Evolutionary conservation across 306 rosid species (phyloP), one percentile per base, ranked within the genome.

Genomic region (Fragaria vesca): DNA sequence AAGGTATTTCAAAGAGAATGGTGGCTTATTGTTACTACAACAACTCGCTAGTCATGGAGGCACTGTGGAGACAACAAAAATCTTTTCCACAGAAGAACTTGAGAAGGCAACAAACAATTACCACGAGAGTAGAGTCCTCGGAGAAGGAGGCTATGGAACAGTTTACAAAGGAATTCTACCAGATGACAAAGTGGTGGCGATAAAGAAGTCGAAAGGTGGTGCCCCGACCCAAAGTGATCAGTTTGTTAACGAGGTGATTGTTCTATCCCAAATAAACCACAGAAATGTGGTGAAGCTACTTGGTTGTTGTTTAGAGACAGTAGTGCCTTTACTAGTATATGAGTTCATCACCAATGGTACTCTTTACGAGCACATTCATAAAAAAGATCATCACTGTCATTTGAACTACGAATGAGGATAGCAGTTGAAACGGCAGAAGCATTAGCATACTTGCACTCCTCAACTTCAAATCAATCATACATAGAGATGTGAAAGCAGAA

Each of bases 91-190:
- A 48, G 65, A 66, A 66, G 79, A 76, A 8, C 72, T 76, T 0
- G 34, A 76, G n/a, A 76, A 20, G 16, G 79, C 79, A 20, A 76
- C 79, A 34, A 15, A 76, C 40, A 50, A 76, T 48, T 76, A 76
- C 73, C 61, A 66, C 2, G 51, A 8, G 11, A 66, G 63, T n/a
- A 8, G 4, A 48, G 6, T 48, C 13, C 51, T 76, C 12, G 79
- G 73, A 30, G 17, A 76, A 50, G 79, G 79, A n/a, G 79, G 79
- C 16, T 65, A 65, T 15, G 79, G 73, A 50, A 76, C n/a, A 2
- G 79, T 76, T 65, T 76, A 76, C 36, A 76, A 66, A 48, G 72
- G 79, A 34, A 2, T 66, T 48, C 54, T 76, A 48, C 40, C 79
- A 0, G 48, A 48, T 8, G 16, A 51, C 38, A 47, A 65, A 30